phyloP scores from a whole-genome alignment of 441 rosid genomes.

The Mallotus repandus region DNA sequence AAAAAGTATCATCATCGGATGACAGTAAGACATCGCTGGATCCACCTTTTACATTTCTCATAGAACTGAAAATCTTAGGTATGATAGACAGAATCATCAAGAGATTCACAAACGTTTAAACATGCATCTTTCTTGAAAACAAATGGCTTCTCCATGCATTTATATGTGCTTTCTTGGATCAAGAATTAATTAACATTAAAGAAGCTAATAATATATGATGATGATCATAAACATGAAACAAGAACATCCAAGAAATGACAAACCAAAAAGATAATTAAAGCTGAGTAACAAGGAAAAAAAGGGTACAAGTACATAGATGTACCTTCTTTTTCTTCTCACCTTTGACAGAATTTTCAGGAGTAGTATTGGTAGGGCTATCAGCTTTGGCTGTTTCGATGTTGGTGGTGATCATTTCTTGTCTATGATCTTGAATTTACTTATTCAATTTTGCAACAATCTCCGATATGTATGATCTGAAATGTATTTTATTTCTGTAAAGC shows the following conservation, averaged over 20 bases:
- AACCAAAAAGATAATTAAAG: neutral
- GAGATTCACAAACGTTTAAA: neutral
- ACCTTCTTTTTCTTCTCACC: conserved; percentile 78
- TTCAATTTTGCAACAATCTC: neutral
- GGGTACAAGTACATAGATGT: neutral
- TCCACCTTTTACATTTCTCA: conserved; percentile 36
- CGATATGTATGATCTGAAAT: conserved; percentile 10
- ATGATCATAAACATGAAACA: neutral
- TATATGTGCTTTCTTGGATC: neutral
- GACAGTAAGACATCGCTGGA: conserved; percentile 36
- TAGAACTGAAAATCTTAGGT: conserved; percentile 71
- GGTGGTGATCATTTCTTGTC: conserved; percentile 2
- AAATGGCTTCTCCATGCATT: neutral
- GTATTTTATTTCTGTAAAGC: neutral
- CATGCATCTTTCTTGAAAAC: no score
- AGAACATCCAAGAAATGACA: conserved; percentile 4
- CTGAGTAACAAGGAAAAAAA: neutral
- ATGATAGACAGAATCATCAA: conserved; percentile 49
- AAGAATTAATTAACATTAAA: neutral
- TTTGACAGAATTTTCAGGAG: conserved; percentile 45
- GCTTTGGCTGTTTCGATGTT: conserved; percentile 35
- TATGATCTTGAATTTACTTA: neutral
- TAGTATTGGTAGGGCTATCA: conserved; percentile 19
- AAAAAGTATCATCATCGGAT: conserved; percentile 36
- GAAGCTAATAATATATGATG: neutral